Evolutionary conservation across 2,329 filamentous ascomycete genomes (phyloP).

Genomic region (Magnaporthales sp.): DNA sequence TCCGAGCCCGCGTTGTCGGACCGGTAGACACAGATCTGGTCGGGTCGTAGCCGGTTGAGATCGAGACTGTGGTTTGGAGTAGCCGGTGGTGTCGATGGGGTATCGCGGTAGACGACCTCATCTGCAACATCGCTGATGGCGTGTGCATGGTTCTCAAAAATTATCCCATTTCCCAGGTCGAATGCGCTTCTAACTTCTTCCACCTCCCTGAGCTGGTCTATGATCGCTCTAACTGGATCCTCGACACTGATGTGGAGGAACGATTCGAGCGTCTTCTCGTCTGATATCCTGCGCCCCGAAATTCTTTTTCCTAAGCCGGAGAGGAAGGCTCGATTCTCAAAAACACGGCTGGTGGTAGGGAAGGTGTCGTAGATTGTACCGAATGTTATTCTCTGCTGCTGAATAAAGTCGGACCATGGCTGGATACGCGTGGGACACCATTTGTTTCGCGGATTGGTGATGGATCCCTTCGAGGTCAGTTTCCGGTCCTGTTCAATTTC

Average conservation of each 20-base stretch:
- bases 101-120: no score
- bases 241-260: slow-evolving; percentile 15
- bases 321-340: no score
- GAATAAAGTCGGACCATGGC: no score
- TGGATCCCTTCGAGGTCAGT: neutral
- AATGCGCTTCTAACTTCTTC: slow-evolving; percentile 14
- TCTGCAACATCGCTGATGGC: slow-evolving; percentile 16
- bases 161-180: slow-evolving; percentile 18
- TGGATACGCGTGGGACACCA: no score
- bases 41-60: slow-evolving; percentile 18
- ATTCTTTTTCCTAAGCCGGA: no score
- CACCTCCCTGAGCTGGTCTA: slow-evolving; percentile 18
- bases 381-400: no score
- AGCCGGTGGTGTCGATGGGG: no score
- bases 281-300: no score
- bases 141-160: slow-evolving; percentile 22
- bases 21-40: slow-evolving; percentile 23
- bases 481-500: neutral
- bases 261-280: no score
- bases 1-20: slow-evolving; percentile 7
- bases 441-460: neutral
- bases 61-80: slow-evolving; percentile 10
- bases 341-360: no score
- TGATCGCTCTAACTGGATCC: slow-evolving; percentile 18
- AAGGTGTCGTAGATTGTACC: no score